Evolutionary conservation across 805 yeast species (phyloP).

Genomic region (Lipomyces orientalis): DNA sequence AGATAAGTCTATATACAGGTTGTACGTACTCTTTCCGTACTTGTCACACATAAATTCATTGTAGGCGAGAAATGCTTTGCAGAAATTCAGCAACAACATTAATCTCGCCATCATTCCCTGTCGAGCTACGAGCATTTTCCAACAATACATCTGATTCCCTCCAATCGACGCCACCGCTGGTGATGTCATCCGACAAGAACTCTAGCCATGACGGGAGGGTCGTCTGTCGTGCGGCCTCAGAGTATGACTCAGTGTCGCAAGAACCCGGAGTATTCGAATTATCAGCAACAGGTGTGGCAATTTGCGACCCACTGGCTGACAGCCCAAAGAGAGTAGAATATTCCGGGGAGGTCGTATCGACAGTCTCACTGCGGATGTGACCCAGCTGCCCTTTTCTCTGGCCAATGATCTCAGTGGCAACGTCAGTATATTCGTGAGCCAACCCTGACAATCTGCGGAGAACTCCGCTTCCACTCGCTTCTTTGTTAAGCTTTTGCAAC

Average conservation of each 20-base stretch:
- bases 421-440: slow-evolving; percentile 31
- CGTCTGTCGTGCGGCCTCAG: slow-evolving; percentile 23
- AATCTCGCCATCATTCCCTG: background rate
- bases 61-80: background rate
- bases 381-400: slow-evolving; percentile 20
- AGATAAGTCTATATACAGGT: background rate
- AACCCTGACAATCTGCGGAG: slow-evolving; percentile 22
- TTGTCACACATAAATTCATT: background rate
- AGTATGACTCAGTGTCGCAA: slow-evolving; percentile 24
- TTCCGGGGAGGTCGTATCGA: background rate
- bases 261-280: background rate
- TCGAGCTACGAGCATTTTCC: background rate
- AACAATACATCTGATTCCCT: background rate
- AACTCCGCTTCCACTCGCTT: slow-evolving; percentile 29
- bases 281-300: background rate
- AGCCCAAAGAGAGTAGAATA: background rate
- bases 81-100: slow-evolving; percentile 6
- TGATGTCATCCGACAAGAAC: slow-evolving; percentile 27
- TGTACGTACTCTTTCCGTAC: background rate
- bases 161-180: slow-evolving; percentile 8
- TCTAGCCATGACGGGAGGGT: slow-evolving; percentile 34
- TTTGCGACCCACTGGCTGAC: background rate
- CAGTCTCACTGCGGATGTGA: slow-evolving; percentile 3
- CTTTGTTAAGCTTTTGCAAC: slow-evolving; percentile 17
- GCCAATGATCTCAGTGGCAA: slow-evolving; percentile 25